These are phyloP conservation scores for Pichia sp. DNA, from an alignment of 1,139 yeast species.

Conservation along the genomic window DNA sequence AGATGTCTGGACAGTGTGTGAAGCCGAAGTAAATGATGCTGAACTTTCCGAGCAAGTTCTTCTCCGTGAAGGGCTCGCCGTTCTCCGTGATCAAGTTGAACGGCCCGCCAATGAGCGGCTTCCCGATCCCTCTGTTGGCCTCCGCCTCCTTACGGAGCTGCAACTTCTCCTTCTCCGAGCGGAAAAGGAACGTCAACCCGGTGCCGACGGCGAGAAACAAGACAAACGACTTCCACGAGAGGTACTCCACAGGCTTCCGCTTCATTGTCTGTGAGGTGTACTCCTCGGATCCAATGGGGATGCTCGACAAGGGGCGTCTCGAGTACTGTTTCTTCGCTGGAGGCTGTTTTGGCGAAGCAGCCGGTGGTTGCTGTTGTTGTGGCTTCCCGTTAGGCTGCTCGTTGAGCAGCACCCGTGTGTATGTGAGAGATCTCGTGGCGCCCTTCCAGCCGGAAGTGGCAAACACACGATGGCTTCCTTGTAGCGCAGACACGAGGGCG, in stretches of 20 bases:
- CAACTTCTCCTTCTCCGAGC: conserved; percentile 66
- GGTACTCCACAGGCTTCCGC: conserved; percentile 51
- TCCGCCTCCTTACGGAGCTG: conserved; percentile 76
- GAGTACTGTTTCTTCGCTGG: conserved; percentile 10
- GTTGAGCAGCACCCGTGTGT: conserved; percentile 1
- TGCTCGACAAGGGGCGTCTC: conserved; percentile 36
- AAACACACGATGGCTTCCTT: not conserved
- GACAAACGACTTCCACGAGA: conserved; percentile 83
- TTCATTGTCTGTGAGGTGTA: conserved; percentile 29
- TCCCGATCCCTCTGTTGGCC: conserved; percentile 81
- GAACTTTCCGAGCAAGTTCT: conserved; percentile 72
- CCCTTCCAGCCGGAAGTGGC: not conserved
- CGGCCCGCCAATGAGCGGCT: conserved; percentile 90
- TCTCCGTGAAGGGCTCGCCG: conserved; percentile 68
- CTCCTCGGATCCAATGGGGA: conserved; percentile 51
- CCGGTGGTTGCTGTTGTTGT: not conserved
- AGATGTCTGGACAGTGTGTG: conserved; percentile 95
- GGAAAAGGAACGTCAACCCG: conserved; percentile 63
- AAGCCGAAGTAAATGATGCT: conserved; percentile 87
- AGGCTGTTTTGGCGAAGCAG: not conserved
- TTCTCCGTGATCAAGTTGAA: conserved; percentile 68
- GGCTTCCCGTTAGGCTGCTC: not conserved
- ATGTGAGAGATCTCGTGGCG: not conserved
- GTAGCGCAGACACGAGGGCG: not conserved
- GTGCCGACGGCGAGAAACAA: conserved; percentile 66